A percentile compares a stretch with the other conserved stretches of the same genome.
phyloP scores from a whole-genome alignment of 257 asterid species.

The Ballota nigra region DNA sequence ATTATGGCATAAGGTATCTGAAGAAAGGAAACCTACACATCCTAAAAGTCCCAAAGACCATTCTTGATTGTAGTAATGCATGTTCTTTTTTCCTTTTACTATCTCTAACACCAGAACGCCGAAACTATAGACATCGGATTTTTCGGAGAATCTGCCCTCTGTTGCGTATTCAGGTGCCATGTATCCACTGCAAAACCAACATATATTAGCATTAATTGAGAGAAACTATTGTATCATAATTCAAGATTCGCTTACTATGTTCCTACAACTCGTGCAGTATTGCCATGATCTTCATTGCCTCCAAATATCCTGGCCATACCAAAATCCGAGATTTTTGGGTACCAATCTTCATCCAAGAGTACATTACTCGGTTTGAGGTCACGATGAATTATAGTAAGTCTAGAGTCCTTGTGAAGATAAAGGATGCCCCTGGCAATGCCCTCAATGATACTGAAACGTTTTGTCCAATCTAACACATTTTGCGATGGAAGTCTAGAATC shows the following conservation, averaged over 20 bases:
- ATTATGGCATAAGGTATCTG: neutral
- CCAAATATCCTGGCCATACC: conserved; percentile 50
- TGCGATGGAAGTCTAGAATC: conserved; percentile 10
- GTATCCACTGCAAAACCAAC: conserved; percentile 28
- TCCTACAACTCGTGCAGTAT: conserved; percentile 40
- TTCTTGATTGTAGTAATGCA: conserved; percentile 20
- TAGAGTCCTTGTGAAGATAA: conserved; percentile 44
- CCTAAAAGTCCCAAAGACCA: conserved; percentile 31
- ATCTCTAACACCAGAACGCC: conserved; percentile 35
- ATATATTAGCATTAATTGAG: neutral
- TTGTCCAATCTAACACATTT: conserved; percentile 29
- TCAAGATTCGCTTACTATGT: conserved; percentile 32
- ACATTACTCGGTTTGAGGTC: conserved; percentile 42
- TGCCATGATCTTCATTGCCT: conserved; percentile 32
- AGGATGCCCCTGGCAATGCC: conserved; percentile 40
- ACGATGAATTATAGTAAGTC: conserved; percentile 37
- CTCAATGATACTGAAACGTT: conserved; percentile 30
- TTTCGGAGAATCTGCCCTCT: conserved; percentile 34
- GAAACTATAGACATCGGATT: conserved; percentile 33
- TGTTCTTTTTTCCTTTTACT: conserved; percentile 30
- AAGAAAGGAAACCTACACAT: conserved; percentile 15
- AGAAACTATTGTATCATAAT: neutral
- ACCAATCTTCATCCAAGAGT: conserved; percentile 37
- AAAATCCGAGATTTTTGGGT: conserved; percentile 43
- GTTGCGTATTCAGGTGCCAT: conserved; percentile 44